Percentiles rank a stretch among this genome's conserved stretches.
Conservation (phyloP, 306 rosid genomes). For the Quercus agrifolia region DNA sequence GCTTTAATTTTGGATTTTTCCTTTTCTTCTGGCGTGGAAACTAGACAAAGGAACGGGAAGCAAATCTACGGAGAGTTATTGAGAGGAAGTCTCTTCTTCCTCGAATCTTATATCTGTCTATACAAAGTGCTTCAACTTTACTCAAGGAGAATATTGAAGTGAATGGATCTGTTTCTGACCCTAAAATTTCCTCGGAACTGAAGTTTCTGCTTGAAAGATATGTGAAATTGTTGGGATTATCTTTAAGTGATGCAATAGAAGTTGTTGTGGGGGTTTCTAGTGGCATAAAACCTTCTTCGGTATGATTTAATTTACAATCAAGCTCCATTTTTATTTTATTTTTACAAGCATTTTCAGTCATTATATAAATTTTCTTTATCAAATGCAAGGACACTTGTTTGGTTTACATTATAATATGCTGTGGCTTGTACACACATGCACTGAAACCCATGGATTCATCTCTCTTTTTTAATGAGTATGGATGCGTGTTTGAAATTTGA, state of each 20-base stretch:
- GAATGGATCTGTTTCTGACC: conserved; percentile 57
- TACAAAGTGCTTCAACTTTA: conserved; percentile 68
- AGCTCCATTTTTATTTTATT: not conserved
- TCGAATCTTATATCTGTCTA: conserved; percentile 83
- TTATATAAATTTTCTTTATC: not conserved
- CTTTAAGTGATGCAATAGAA: conserved; percentile 65
- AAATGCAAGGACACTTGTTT: not conserved
- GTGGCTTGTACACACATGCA: not conserved
- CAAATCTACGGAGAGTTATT: conserved; percentile 52
- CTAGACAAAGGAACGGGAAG: conserved; percentile 65
- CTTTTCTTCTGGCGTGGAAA: conserved; percentile 32
- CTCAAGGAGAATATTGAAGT: conserved; percentile 63
- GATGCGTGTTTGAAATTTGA: not conserved
- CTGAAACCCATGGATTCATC: not conserved
- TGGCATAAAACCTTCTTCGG: conserved; percentile 53
- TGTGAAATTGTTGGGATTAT: conserved; percentile 64
- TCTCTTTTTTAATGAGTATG: not conserved
- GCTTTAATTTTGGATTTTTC: not conserved
- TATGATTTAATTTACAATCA: conserved; percentile 26
- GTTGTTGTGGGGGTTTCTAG: conserved; percentile 47
- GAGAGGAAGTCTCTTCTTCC: conserved; percentile 93
- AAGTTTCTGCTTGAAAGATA: conserved; percentile 73
- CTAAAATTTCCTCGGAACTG: conserved; percentile 59
- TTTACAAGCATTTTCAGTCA: not conserved
- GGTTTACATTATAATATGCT: not conserved